A percentile compares a stretch with the other conserved stretches of the same genome.
phyloP scores from a whole-genome alignment of 345 rosid species.

The Populus tremula region DNA sequence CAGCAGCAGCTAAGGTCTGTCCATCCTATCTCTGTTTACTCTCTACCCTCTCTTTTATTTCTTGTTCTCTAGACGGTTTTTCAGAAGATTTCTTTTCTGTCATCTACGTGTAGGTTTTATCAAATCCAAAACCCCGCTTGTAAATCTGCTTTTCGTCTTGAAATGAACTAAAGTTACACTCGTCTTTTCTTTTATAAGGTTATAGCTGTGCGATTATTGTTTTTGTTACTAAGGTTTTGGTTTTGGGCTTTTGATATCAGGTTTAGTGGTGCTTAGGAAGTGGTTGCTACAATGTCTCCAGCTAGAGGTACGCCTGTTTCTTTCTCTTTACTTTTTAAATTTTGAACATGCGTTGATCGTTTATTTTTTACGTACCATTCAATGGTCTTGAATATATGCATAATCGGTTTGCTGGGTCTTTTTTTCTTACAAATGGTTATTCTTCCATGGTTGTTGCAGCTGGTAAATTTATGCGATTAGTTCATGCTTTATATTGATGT shows the following conservation, averaged over 20 bases:
- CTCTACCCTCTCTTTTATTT: background rate
- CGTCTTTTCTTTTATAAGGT: background rate
- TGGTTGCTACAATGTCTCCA: conserved; percentile 35
- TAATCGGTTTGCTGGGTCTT: too few species aligned
- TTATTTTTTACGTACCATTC: too few species aligned
- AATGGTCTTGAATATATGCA: too few species aligned
- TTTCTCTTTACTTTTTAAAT: background rate
- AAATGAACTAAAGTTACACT: background rate
- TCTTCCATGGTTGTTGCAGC: too few species aligned
- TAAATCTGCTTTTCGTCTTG: background rate
- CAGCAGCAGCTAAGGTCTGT: background rate
- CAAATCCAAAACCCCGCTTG: background rate
- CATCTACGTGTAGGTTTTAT: background rate
- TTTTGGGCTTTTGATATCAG: background rate
- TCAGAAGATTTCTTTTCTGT: too few species aligned
- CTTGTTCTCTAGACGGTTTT: background rate
- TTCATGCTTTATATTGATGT: too few species aligned
- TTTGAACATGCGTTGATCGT: background rate
- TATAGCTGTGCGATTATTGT: background rate
- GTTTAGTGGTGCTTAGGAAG: background rate
- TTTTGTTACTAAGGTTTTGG: background rate
- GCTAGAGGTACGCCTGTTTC: conserved; percentile 26
- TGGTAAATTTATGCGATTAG: too few species aligned
- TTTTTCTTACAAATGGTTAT: too few species aligned
- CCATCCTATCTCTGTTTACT: background rate